Evolutionary conservation across 192 early-diverging fungal species (phyloP).

Genomic region (Podila clonocystis): DNA sequence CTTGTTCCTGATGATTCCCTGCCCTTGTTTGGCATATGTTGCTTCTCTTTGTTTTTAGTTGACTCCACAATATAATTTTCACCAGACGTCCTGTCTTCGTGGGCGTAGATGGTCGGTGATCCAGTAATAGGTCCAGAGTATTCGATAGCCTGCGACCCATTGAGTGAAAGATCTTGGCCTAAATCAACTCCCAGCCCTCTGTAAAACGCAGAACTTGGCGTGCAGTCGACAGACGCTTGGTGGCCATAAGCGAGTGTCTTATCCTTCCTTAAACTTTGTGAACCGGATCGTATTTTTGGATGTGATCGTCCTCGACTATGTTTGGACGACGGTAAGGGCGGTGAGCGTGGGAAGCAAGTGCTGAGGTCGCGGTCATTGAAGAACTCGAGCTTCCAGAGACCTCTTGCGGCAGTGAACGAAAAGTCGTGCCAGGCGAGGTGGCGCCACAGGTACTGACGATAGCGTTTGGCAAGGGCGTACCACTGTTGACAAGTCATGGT

Average conservation of each 20-base stretch:
- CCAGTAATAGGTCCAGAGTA: no score
- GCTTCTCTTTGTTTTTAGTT: background rate
- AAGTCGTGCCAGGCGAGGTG: constrained; percentile 24
- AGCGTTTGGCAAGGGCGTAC: constrained; percentile 20
- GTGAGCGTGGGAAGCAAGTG: constrained; percentile 8
- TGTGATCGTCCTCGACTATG: background rate
- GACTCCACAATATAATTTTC: background rate
- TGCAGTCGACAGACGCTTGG: no score
- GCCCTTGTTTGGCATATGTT: background rate
- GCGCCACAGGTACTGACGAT: constrained; percentile 36
- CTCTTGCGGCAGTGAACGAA: constrained; percentile 28
- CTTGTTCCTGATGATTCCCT: background rate
- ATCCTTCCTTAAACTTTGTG: background rate
- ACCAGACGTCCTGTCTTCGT: no score
- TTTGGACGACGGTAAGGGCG: background rate
- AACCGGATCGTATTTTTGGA: background rate
- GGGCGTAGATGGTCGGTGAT: no score
- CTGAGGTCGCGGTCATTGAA: constrained; percentile 19
- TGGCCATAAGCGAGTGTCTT: background rate
- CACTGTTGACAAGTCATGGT: constrained; percentile 23
- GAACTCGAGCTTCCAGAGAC: constrained; percentile 42
- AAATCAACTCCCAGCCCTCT: no score
- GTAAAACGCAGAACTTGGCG: no score
- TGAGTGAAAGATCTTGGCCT: no score
- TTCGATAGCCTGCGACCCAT: no score